Percentiles rank a stretch among this genome's conserved stretches.
Evolutionary conservation across 2,329 filamentous ascomycete species (phyloP).

Genomic region (Ambrosiella cleistominuta): DNA sequence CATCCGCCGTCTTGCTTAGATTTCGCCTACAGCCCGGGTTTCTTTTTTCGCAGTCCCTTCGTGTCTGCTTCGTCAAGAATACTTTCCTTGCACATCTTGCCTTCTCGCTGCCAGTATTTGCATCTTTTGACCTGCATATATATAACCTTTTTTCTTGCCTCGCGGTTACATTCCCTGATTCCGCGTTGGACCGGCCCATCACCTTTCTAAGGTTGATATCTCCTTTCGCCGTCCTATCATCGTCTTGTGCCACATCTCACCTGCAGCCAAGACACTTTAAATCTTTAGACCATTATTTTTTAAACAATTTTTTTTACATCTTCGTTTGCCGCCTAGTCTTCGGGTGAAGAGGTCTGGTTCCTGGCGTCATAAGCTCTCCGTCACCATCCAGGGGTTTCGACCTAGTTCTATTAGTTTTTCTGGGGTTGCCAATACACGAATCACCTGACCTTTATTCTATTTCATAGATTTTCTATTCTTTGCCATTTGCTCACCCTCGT

Average conservation of each 20-base stretch:
- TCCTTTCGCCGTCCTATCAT: neutral
- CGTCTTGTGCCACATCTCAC: neutral
- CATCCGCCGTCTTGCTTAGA: neutral
- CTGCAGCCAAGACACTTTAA: neutral
- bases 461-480: too few species aligned
- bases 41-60: neutral
- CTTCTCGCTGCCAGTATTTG: neutral
- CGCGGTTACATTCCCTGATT: neutral
- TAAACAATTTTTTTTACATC: neutral
- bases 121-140: neutral
- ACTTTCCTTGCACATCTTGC: neutral
- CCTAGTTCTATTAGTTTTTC: neutral
- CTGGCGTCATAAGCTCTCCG: neutral
- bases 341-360: neutral
- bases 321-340: conserved; percentile 1
- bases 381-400: neutral
- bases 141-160: neutral
- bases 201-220: neutral
- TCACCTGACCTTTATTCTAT: too few species aligned
- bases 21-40: neutral
- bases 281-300: neutral
- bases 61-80: neutral
- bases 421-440: neutral
- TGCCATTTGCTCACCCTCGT: too few species aligned
- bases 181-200: neutral